Percentiles rank a stretch among this genome's conserved stretches.
Evolutionary conservation across 73 alveolate genomes (phyloP).

Genomic region (Stentor roeselii): DNA sequence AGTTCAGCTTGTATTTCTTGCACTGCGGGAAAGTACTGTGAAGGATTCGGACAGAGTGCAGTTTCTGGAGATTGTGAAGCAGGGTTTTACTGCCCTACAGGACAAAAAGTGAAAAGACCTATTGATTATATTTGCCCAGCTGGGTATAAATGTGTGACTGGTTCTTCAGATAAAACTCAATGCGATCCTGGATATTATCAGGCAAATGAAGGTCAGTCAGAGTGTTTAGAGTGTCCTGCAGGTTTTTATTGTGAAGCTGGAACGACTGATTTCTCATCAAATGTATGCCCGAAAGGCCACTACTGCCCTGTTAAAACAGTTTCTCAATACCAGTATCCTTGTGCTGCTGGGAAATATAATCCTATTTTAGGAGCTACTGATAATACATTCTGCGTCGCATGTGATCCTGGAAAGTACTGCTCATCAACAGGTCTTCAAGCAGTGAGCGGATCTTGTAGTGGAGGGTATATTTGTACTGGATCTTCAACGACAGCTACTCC

Average conservation of each 20-base stretch:
- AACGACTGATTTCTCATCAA: neutral
- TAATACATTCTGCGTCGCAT: conserved; percentile 31
- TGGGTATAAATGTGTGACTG: neutral
- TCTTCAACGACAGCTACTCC: conserved; percentile 42
- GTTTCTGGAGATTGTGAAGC: conserved; percentile 46
- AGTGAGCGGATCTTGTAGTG: conserved; percentile 47
- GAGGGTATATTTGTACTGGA: conserved; percentile 55
- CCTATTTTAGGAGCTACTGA: conserved; percentile 39
- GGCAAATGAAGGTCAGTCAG: conserved; percentile 26
- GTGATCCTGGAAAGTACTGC: conserved; percentile 60
- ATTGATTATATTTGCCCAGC: neutral
- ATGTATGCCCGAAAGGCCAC: conserved; percentile 48
- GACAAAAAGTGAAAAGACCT: neutral
- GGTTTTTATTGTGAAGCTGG: conserved; percentile 39
- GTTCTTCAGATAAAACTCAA: neutral
- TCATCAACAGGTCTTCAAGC: conserved; percentile 27
- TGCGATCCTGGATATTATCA: conserved; percentile 44
- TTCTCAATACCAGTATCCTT: neutral
- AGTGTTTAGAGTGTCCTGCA: conserved; percentile 44
- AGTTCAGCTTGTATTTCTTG: conserved; percentile 31
- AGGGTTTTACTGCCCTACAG: conserved; percentile 47
- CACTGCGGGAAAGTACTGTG: conserved; percentile 32
- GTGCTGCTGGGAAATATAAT: conserved; percentile 46
- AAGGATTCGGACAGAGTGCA: conserved; percentile 28
- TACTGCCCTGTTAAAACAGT: conserved; percentile 27